Base-by-base conservation (phyloP, 2,329 filamentous ascomycete species). In the Xylariales sp. region DNA sequence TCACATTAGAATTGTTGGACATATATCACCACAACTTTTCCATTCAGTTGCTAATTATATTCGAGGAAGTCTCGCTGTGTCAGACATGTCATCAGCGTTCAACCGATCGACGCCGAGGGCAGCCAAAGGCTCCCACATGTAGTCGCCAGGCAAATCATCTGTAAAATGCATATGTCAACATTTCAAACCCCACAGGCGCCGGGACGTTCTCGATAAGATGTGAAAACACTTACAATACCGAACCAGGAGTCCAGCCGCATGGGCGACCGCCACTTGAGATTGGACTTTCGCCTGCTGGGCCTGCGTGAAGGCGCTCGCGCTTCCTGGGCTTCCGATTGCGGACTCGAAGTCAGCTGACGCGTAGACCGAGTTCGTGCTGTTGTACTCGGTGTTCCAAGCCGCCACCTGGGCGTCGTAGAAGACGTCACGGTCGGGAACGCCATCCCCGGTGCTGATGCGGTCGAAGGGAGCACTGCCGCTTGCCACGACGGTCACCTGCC, bases 361-460 rank as follows among this genome's bases (percentile, higher is more conserved):
- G 25, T 54, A 53, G 41, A 53, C 52, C 6, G 53, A 56, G 42
- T 55, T 53, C 32, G 41, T 41, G 27, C 38, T 49, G 29, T 46
- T 55, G n/a, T 27, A 41, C 5, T 42, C 16, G 11, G 33, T 33
- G 28, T 41, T 34, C 28, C 50, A 38, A 8, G 41, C 42, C 20
- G 50, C 50, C 5, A 54, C 46, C 7, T 50, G 42, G 10, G 54
- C 54, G 18, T 57, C 54, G 31, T 47, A 53, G 38, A 57, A 56
- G 16, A 57, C 33, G 29, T 57, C 53, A 10, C 48, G 35, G 24
- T 46, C 20, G 2, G 54, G 54, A 7, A 52, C 43, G 13, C 50
- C 52, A 34, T 54, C 45, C 15, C 51, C 50, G 1, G 42, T 38
- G 25, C 29, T 40, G 40, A 56, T 55, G 2, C 51, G 47, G 21